Evolutionary conservation across 352 stramenopile genomes (phyloP).

Genomic region (Aphanomyces stellatus): DNA sequence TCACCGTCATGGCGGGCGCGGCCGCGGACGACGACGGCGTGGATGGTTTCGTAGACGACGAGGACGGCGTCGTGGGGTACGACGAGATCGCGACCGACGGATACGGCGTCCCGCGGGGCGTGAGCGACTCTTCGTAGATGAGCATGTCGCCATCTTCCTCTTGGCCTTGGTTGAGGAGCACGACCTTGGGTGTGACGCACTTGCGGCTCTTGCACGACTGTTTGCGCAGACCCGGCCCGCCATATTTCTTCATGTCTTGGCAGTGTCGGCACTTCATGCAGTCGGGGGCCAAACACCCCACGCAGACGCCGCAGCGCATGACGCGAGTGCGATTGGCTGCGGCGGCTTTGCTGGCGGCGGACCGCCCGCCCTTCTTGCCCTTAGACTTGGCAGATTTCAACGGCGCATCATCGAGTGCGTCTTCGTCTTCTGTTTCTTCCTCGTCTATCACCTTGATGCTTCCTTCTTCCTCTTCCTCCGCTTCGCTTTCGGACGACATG

Average conservation of each 20-base stretch:
- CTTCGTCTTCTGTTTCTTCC: slow-evolving; percentile 26
- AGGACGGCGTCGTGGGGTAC: not conserved
- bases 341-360: not conserved
- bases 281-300: slow-evolving; percentile 54
- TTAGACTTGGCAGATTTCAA: not conserved
- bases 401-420: not conserved
- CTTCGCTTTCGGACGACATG: not conserved
- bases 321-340: slow-evolving; percentile 36
- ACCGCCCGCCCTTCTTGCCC: not conserved
- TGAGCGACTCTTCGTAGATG: slow-evolving; percentile 31
- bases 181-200: slow-evolving; percentile 58
- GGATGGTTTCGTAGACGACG: not conserved
- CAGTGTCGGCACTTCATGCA: slow-evolving; percentile 74
- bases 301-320: slow-evolving; percentile 67
- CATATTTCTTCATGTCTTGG: slow-evolving; percentile 81
- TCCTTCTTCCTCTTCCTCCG: not conserved
- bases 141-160: slow-evolving; percentile 28
- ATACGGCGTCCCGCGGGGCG: not conserved
- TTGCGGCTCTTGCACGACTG: slow-evolving; percentile 76
- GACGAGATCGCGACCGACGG: no score
- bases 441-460: not conserved
- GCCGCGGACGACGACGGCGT: not conserved
- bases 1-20: not conserved
- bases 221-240: slow-evolving; percentile 64
- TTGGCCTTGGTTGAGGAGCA: slow-evolving; percentile 56